These are phyloP conservation scores for Kregervanrija fluxuum DNA, from an alignment of 805 yeast genomes.

Conservation along the genomic window DNA sequence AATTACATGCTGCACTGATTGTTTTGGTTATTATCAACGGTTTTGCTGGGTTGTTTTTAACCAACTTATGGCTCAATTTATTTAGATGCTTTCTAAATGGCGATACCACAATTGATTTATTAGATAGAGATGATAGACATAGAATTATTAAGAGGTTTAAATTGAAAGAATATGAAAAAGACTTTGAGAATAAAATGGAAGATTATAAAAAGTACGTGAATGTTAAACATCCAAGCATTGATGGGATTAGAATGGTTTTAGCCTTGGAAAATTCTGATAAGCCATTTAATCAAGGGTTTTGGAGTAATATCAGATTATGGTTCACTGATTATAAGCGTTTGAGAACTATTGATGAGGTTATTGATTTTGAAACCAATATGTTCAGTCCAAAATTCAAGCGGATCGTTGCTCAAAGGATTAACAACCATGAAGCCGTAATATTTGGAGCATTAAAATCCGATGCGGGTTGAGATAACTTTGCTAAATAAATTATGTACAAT, in stretches of 20 bases:
- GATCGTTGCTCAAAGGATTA: constrained; percentile 18
- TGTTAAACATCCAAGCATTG: constrained; percentile 27
- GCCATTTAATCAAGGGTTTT: constrained; percentile 33
- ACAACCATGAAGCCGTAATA: constrained; percentile 19
- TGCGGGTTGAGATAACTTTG: constrained; percentile 3
- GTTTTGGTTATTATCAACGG: constrained; percentile 36
- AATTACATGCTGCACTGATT: constrained; percentile 19
- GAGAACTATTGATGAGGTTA: constrained; percentile 8
- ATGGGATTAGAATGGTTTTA: constrained; percentile 32
- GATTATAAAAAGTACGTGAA: constrained; percentile 35
- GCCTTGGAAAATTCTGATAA: constrained; percentile 24
- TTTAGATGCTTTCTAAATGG: constrained; percentile 38
- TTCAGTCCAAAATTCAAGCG: constrained; percentile 20
- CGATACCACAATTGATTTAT: constrained; percentile 28
- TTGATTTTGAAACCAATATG: constrained; percentile 24
- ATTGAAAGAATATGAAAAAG: too few relatives aligned
- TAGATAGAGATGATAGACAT: constrained; percentile 19
- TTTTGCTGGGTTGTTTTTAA: constrained; percentile 38
- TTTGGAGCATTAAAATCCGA: constrained; percentile 16
- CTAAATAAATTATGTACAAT: not conserved
- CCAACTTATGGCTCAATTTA: constrained; percentile 32
- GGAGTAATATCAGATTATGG: constrained; percentile 29
- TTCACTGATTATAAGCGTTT: constrained; percentile 14
- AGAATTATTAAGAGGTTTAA: constrained; percentile 7
- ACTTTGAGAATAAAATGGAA: not conserved